Evolutionary conservation across 1,284 basidiomycete genomes (phyloP).

Genomic region (Malassezia dermatis): DNA sequence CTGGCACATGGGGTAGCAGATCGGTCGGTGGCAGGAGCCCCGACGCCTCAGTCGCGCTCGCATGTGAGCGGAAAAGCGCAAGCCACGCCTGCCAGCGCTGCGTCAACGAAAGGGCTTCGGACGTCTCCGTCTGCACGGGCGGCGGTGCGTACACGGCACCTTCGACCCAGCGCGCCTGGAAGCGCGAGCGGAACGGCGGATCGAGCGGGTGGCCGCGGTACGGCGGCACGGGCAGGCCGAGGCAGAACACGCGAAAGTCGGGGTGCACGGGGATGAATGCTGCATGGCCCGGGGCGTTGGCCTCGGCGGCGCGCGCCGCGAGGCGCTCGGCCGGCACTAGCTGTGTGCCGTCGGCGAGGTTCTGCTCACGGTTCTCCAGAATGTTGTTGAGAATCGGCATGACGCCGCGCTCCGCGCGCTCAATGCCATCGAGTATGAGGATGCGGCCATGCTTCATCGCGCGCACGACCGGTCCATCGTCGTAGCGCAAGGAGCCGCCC

Average conservation of each 20-base stretch:
- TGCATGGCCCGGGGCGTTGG: slow-evolving; percentile 12
- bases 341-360: slow-evolving; percentile 48
- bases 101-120: slow-evolving; percentile 22
- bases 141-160: slow-evolving; percentile 28
- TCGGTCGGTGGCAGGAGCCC: slow-evolving; percentile 36
- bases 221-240: slow-evolving; percentile 46
- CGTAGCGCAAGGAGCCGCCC: slow-evolving; percentile 44
- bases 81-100: slow-evolving; percentile 32
- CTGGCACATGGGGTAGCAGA: slow-evolving; percentile 37
- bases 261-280: slow-evolving; percentile 46
- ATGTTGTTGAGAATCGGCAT: slow-evolving; percentile 49
- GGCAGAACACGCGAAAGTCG: slow-evolving; percentile 48
- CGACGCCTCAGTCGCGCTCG: slow-evolving; percentile 22
- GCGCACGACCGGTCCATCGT: slow-evolving; percentile 46
- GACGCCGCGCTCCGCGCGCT: slow-evolving; percentile 46
- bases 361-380: slow-evolving; percentile 47
- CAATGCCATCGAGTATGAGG: slow-evolving; percentile 48
- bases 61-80: slow-evolving; percentile 31
- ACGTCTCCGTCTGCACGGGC: background rate
- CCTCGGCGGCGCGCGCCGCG: slow-evolving; percentile 25
- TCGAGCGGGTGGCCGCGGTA: slow-evolving; percentile 49
- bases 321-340: slow-evolving; percentile 47
- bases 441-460: slow-evolving; percentile 48
- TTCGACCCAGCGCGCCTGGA: slow-evolving; percentile 47
- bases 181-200: slow-evolving; percentile 49